Conservation (phyloP, 192 early-diverging fungal species). For the Coemansia sp. region DNA sequence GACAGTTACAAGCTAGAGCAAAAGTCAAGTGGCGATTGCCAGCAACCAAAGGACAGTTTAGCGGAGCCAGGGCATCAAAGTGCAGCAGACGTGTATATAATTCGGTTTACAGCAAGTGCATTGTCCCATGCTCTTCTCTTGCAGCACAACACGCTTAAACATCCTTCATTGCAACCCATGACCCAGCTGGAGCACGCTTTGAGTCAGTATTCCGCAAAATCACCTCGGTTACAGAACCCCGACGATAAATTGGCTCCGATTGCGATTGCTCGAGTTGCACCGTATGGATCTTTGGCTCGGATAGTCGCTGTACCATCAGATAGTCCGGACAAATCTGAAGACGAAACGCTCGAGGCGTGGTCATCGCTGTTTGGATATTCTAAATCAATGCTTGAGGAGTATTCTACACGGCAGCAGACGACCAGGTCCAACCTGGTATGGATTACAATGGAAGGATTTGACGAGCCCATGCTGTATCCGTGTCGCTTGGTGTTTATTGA, state of each 20-base stretch:
- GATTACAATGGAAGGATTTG: slow-evolving; percentile 14
- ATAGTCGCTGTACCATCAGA: slow-evolving; percentile 20
- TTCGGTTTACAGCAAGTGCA: slow-evolving; percentile 11
- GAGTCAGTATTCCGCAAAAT: background rate
- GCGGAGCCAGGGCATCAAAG: background rate
- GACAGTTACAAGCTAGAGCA: slow-evolving; percentile 12
- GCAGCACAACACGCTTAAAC: slow-evolving; percentile 18
- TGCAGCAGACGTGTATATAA: background rate
- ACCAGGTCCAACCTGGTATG: slow-evolving; percentile 21
- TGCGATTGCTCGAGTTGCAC: slow-evolving; percentile 25
- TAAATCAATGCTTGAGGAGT: slow-evolving; percentile 1
- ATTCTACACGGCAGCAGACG: background rate
- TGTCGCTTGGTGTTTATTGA: slow-evolving; percentile 30
- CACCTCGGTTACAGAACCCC: background rate
- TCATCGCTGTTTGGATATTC: slow-evolving; percentile 37
- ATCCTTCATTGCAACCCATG: slow-evolving; percentile 11
- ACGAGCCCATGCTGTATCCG: slow-evolving; percentile 46
- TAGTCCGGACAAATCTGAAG: slow-evolving; percentile 20
- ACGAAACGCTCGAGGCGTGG: slow-evolving; percentile 28
- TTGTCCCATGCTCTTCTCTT: slow-evolving; percentile 20
- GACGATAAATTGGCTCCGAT: slow-evolving; percentile 6
- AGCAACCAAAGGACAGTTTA: too few relatives aligned
- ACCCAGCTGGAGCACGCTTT: slow-evolving; percentile 3
- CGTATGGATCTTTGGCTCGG: slow-evolving; percentile 23
- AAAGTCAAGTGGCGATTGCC: background rate